Conservation (phyloP, 2,329 filamentous ascomycete species). For the Colletotrichum sp. region DNA sequence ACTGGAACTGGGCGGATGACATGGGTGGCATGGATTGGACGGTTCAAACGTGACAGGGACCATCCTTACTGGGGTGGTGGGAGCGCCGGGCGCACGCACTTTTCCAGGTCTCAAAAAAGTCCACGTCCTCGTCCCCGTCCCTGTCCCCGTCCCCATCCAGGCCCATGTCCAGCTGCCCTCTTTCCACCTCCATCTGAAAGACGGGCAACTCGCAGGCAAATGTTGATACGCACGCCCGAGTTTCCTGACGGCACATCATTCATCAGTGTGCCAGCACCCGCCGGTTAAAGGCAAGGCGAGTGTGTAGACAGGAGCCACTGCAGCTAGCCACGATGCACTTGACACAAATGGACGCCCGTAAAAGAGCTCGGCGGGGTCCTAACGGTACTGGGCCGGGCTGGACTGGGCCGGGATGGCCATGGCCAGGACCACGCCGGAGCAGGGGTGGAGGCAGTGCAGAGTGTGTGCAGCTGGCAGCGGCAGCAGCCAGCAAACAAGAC, state of each 20-base stretch:
- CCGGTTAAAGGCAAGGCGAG: background rate
- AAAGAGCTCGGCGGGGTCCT: background rate
- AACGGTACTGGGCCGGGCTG: background rate
- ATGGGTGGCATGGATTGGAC: slow-evolving; percentile 18
- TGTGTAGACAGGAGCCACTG: background rate
- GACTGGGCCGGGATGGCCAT: background rate
- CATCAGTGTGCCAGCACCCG: background rate
- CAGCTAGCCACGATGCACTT: background rate
- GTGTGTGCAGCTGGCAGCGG: background rate
- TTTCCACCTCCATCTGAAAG: background rate
- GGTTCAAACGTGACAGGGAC: slow-evolving; percentile 10
- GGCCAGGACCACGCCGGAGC: background rate
- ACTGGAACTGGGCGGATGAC: slow-evolving; percentile 11
- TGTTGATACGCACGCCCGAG: background rate
- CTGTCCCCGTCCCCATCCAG: background rate
- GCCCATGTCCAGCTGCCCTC: background rate
- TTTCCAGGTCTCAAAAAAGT: background rate
- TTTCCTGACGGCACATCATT: background rate
- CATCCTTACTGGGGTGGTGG: background rate
- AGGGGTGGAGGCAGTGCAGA: background rate
- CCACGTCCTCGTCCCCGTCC: background rate
- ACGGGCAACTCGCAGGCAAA: background rate
- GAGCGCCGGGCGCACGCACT: background rate
- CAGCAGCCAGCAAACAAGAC: background rate
- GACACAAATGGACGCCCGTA: background rate